phyloP scores from a whole-genome alignment of 2,329 filamentous ascomycete species.

The Plectosphaerella sp. region DNA sequence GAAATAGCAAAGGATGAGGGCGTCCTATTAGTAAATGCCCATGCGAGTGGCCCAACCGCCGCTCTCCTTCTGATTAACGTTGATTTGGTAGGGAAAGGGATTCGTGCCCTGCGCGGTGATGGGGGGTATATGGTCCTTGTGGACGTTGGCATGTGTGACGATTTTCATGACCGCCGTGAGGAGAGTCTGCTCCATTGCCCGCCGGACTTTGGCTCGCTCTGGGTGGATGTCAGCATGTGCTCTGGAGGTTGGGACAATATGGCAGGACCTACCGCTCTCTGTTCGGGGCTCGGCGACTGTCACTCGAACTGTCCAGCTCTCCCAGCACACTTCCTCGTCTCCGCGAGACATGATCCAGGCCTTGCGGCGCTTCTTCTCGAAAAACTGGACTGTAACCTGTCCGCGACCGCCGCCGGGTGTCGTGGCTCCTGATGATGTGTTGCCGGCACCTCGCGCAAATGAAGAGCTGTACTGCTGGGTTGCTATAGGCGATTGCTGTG shows the following conservation, averaged over 20 bases:
- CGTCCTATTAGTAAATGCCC: conserved; percentile 59
- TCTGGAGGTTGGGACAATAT: not conserved
- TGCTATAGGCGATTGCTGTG: conserved; percentile 18
- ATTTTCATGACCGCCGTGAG: conserved; percentile 87
- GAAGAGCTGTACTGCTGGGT: conserved; percentile 9
- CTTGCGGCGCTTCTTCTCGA: conserved; percentile 85
- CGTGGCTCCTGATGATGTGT: not conserved
- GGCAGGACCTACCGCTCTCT: conserved; percentile 65
- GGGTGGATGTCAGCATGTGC: conserved; percentile 3
- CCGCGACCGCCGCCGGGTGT: conserved; percentile 60
- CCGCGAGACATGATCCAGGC: conserved; percentile 66
- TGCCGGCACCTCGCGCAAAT: conserved; percentile 13
- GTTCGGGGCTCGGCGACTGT: conserved; percentile 88
- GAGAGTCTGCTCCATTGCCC: conserved; percentile 86
- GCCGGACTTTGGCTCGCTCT: conserved; percentile 86
- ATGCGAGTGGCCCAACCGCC: conserved; percentile 75
- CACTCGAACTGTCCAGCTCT: conserved; percentile 90
- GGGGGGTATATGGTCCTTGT: conserved; percentile 95
- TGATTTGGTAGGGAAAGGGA: conserved; percentile 92
- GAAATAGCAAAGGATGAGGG: not conserved
- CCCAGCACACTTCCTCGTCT: conserved; percentile 96
- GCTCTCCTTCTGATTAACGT: conserved; percentile 77
- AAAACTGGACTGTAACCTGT: conserved; percentile 85
- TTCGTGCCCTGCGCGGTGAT: conserved; percentile 93
- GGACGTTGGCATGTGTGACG: conserved; percentile 76